phyloP scores from a whole-genome alignment of 306 rosid species.

The Delonix regia region DNA sequence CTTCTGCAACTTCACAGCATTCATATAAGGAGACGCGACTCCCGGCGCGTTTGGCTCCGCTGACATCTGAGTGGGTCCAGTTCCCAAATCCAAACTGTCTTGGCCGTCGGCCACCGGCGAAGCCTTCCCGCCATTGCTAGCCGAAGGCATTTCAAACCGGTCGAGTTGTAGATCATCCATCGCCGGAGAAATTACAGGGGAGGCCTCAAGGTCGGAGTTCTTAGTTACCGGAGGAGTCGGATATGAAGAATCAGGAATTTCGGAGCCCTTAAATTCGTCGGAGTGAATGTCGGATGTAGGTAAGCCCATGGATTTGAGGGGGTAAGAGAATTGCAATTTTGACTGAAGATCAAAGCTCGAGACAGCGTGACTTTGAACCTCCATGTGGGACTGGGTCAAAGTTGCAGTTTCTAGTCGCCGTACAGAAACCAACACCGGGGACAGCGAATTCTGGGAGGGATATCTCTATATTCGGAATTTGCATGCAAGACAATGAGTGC shows the following conservation, averaged over 20 bases:
- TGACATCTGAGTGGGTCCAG: background rate
- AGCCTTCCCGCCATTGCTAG: background rate
- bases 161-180: background rate
- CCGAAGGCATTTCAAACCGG: constrained; percentile 1
- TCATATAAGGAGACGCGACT: background rate
- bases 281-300: constrained; percentile 4
- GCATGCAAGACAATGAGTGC: background rate
- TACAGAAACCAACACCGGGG: background rate
- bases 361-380: constrained; percentile 49
- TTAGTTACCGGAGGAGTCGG: background rate
- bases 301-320: constrained; percentile 22
- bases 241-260: constrained; percentile 12
- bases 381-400: constrained; percentile 43
- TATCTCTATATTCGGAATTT: background rate
- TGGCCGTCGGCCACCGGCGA: constrained; percentile 19
- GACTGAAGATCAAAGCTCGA: constrained; percentile 40
- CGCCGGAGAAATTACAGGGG: background rate
- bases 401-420: background rate
- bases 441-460: background rate
- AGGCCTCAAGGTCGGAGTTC: background rate
- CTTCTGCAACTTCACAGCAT: constrained; percentile 70
- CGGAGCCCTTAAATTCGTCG: constrained; percentile 16
- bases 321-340: constrained; percentile 39
- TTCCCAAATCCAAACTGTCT: background rate
- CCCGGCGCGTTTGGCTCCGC: background rate